Percentiles rank a stretch among this genome's conserved stretches.
These are phyloP conservation scores for Tritrichomonas musculus DNA, from an alignment of 208 protist species.

Conservation along the genomic window DNA sequence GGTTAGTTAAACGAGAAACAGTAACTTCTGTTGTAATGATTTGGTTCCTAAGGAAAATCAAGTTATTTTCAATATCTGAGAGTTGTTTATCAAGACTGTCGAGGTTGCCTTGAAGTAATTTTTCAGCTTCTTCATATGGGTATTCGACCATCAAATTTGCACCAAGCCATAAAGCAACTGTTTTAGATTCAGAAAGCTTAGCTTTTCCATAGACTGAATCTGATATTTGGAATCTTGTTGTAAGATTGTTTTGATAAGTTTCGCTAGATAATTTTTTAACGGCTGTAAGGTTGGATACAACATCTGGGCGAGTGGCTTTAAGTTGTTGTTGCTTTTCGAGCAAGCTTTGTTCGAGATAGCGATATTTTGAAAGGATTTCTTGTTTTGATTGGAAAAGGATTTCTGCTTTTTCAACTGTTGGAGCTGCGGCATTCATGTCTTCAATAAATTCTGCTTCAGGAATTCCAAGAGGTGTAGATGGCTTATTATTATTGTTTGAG, in stretches of 20 bases:
- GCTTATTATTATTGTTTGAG: too few relatives aligned
- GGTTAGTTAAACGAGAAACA: neutral
- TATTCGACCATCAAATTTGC: constrained; percentile 33
- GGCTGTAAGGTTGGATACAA: neutral
- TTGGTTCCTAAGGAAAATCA: neutral
- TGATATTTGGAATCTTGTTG: neutral
- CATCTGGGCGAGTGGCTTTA: neutral
- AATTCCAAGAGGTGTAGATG: neutral
- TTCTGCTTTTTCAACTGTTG: neutral
- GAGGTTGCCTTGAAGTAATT: neutral
- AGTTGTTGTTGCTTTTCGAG: constrained; percentile 16
- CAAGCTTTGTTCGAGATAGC: neutral
- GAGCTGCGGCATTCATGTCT: neutral
- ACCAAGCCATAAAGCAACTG: constrained; percentile 24
- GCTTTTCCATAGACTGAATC: neutral
- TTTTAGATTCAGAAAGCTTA: neutral
- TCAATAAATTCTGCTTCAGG: constrained; percentile 29
- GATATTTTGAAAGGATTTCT: constrained; percentile 7
- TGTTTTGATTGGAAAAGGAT: neutral
- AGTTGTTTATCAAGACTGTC: neutral
- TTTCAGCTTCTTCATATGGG: neutral
- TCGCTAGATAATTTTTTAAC: neutral
- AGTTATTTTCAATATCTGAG: neutral
- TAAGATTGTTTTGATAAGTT: neutral
- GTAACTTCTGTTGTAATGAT: constrained; percentile 35